phyloP scores from a whole-genome alignment of 371 early-diverging fungal genomes.

The Syncephalastrum contaminatum region DNA sequence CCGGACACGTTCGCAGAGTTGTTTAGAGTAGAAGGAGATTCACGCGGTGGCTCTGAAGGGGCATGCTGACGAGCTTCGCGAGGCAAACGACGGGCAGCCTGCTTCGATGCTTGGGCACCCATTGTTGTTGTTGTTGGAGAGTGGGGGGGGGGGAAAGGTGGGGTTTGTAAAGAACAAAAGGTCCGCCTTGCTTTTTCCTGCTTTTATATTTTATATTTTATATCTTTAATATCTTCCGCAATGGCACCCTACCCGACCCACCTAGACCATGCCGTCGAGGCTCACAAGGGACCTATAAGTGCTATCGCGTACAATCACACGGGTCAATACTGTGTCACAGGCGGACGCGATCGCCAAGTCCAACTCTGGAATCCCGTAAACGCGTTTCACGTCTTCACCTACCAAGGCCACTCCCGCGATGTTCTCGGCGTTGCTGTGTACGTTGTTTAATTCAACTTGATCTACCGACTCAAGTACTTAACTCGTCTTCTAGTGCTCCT shows the following conservation, averaged over 20 bases:
- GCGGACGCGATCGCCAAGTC: conserved; percentile 77
- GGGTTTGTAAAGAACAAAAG: too few species aligned
- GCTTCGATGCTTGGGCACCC: conserved; percentile 46
- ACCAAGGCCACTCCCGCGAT: conserved; percentile 87
- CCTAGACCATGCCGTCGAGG: conserved; percentile 44
- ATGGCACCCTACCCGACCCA: conserved; percentile 42
- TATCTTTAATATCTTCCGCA: too few species aligned
- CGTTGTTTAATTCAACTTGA: conserved; percentile 1
- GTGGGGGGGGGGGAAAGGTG: too few species aligned
- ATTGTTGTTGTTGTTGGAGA: conserved; percentile 5
- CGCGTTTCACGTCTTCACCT: conserved; percentile 71
- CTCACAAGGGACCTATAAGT: conserved; percentile 69
- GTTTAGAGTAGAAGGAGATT: conserved; percentile 30
- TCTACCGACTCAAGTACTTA: background rate
- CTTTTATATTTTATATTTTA: background rate
- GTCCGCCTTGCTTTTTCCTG: too few species aligned
- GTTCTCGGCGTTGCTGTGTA: conserved; percentile 79
- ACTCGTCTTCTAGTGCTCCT: conserved; percentile 38
- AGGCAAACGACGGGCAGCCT: conserved; percentile 39
- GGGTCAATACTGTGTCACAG: conserved; percentile 79
- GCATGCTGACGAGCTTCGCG: conserved; percentile 32
- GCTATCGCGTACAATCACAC: conserved; percentile 62
- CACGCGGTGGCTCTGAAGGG: conserved; percentile 21
- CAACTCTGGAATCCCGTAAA: conserved; percentile 79
- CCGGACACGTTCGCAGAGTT: conserved; percentile 1